Evolutionary conservation across 2,329 filamentous ascomycete genomes (phyloP).

Genomic region (Penicillium sp.): DNA sequence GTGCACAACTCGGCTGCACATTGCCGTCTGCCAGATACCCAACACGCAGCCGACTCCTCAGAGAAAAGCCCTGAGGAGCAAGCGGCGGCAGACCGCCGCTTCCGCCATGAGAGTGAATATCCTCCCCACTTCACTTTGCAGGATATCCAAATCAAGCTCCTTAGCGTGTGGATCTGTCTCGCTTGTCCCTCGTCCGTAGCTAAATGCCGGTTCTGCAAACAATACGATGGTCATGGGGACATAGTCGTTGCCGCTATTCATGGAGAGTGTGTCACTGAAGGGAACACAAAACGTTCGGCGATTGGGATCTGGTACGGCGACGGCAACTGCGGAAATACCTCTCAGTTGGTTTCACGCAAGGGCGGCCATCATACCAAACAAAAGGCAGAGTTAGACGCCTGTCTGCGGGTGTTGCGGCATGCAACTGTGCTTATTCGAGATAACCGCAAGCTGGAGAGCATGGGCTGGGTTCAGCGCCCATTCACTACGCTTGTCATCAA

Average conservation of each 20-base stretch:
- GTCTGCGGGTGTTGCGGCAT: constrained; percentile 13
- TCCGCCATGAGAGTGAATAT: not conserved
- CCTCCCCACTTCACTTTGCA: not conserved
- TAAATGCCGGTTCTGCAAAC: constrained; percentile 12
- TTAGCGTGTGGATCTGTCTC: constrained; percentile 10
- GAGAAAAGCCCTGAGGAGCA: not conserved
- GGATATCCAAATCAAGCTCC: constrained; percentile 10
- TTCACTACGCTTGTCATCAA: constrained; percentile 25
- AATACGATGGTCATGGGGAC: constrained; percentile 11
- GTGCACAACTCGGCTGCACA: not conserved
- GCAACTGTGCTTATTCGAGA: not conserved
- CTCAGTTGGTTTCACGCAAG: constrained; percentile 2
- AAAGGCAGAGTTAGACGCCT: constrained; percentile 20
- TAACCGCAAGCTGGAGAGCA: not conserved
- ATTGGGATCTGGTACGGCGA: constrained; percentile 17
- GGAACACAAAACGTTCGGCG: not conserved
- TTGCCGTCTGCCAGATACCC: too few relatives aligned
- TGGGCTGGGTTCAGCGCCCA: constrained; percentile 2
- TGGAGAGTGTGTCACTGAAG: constrained; percentile 1
- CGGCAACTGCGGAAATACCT: constrained; percentile 9
- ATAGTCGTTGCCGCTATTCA: constrained; percentile 6
- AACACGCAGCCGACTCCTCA: not conserved
- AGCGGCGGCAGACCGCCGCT: not conserved
- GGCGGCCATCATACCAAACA: constrained; percentile 16
- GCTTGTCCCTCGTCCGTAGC: constrained; percentile 6